These are phyloP conservation scores for Boletus rex-veris DNA, from an alignment of 768 basidiomycete genomes.

Conservation along the genomic window DNA sequence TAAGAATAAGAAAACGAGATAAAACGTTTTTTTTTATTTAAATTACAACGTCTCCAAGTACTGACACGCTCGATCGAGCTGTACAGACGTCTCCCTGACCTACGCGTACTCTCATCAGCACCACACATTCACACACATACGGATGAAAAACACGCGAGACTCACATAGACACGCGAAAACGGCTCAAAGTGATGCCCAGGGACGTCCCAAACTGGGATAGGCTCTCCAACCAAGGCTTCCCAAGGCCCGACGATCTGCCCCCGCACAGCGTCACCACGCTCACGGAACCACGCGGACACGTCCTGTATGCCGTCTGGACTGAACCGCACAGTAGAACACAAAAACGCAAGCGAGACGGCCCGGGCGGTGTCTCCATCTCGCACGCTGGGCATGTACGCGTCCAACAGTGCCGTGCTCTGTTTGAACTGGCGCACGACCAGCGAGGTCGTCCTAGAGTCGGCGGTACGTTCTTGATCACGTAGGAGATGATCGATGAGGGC, in stretches of 20 bases:
- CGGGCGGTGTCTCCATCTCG: constrained; percentile 5
- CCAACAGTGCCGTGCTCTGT: constrained; percentile 46
- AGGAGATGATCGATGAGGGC: constrained; percentile 47
- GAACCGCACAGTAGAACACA: constrained; percentile 53
- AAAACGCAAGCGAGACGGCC: constrained; percentile 41
- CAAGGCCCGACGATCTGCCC: constrained; percentile 40
- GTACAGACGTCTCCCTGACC: constrained; percentile 22
- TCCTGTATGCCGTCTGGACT: constrained; percentile 28
- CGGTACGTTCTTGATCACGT: constrained; percentile 28
- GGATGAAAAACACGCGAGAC: constrained; percentile 10
- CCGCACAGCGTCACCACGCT: constrained; percentile 36
- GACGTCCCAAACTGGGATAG: constrained; percentile 48
- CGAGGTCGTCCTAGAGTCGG: constrained; percentile 25
- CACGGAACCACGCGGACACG: constrained; percentile 51
- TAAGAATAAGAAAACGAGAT: too few relatives aligned
- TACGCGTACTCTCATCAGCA: constrained; percentile 1
- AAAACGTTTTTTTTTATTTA: too few relatives aligned
- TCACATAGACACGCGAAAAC: constrained; percentile 51
- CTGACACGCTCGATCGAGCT: constrained; percentile 21
- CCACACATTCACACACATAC: too few relatives aligned
- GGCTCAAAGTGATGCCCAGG: constrained; percentile 66
- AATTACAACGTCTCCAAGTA: constrained; percentile 5
- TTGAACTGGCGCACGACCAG: constrained; percentile 48
- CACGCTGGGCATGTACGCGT: constrained; percentile 39
- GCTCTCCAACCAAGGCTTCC: constrained; percentile 39